Evolutionary conservation across 495 filamentous ascomycete species (phyloP), one percentile per base, ranked within the genome.

Genomic region (Talaromyces wortmannii): DNA sequence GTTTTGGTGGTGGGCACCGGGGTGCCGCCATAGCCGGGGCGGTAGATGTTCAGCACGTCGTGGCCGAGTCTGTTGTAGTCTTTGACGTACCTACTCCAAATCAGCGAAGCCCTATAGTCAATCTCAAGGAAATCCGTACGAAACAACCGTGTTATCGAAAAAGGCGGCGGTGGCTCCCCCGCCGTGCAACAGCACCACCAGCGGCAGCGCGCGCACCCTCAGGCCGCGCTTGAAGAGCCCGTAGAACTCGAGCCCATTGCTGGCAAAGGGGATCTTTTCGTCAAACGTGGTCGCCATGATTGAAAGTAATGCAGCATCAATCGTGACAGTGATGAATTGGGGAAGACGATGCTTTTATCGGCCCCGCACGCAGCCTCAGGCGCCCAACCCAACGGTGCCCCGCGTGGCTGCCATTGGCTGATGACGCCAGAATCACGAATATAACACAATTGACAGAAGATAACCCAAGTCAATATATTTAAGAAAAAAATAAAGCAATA

Each of bases 11-110:
- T 47, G 11, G 58, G 58, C 11, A 57, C 32, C n/a, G 55, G 33
- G 15, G 45, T 55, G 4, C 51, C 59, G 31, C 50, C 59, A 40
- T 57, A 61, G 10, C 51, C 59, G 2, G 55, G 47, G 1, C 59
- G 59, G 7, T 57, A 56, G 17, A 61, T 52, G 36, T 61, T 61
- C 17, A 61, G 42, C 2, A 61, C 59, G 31, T 55, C 50, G 44
- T 57, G 52, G n/a, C 59, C 59, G 13, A 52, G 50, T 32, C 57
- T 45, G 23, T 56, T 53, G 31, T 55, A 45, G 10, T 32, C 43
- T 53, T n/a, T 31, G 31, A 47, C 42, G 23, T 45, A 36, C 12
- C 52, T 53, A 11, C n/a, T 46, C 7, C 2, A 2, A 46, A 49
- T 49, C 7, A 29, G 15, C 16, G 15, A 1, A 1, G 3, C 50